Conservation (phyloP, 73 alveolate genomes). For the Urostyla sp. region DNA sequence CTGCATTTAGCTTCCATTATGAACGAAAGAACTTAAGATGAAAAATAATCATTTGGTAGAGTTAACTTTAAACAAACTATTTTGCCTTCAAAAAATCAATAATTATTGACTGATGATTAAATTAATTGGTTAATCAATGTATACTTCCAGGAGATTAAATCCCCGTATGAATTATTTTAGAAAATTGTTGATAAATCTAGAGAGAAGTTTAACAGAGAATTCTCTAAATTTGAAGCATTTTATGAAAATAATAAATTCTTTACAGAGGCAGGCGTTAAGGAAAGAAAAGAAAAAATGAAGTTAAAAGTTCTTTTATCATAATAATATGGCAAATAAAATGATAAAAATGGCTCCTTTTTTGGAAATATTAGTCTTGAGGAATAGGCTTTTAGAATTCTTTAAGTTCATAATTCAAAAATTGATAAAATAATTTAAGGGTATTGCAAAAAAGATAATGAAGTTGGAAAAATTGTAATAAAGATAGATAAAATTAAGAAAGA, state of each 20-base stretch:
- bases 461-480: neutral
- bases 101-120: slow-evolving; percentile 36
- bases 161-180: slow-evolving; percentile 30
- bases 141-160: neutral
- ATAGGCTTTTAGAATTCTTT: slow-evolving; percentile 22
- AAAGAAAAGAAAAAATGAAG: slow-evolving; percentile 61
- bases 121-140: slow-evolving; percentile 19
- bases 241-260: slow-evolving; percentile 41
- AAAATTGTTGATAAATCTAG: slow-evolving; percentile 53
- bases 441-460: slow-evolving; percentile 7
- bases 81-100: neutral
- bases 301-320: slow-evolving; percentile 34
- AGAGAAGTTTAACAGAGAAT: slow-evolving; percentile 55
- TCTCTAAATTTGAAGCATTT: slow-evolving; percentile 27
- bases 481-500: neutral
- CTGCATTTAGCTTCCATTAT: slow-evolving; percentile 53
- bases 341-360: neutral
- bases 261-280: slow-evolving; percentile 65
- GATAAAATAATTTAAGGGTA: slow-evolving; percentile 32
- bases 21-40: slow-evolving; percentile 55
- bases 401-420: slow-evolving; percentile 44
- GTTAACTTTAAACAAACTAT: slow-evolving; percentile 13
- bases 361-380: slow-evolving; percentile 5
- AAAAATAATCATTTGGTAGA: slow-evolving; percentile 31
- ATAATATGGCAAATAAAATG: slow-evolving; percentile 24